Evolutionary conservation across 331 rosid genomes (phyloP).

Genomic region (Telfairia occidentalis): DNA sequence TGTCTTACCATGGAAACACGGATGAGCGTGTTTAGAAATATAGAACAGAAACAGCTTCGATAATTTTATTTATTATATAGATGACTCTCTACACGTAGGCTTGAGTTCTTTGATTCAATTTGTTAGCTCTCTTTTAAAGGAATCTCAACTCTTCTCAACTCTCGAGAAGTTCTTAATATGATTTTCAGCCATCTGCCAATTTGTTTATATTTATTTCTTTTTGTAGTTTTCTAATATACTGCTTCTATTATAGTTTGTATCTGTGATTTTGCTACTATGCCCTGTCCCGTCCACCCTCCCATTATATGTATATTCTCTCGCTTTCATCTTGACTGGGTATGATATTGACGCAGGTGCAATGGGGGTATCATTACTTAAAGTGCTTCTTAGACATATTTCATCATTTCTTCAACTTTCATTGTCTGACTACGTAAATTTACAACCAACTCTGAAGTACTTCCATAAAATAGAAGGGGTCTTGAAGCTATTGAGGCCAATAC

Average conservation of each 20-base stretch:
- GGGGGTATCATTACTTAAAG: conserved; percentile 73
- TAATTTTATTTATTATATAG: neutral
- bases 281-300: neutral
- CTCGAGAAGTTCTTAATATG: neutral
- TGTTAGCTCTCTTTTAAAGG: neutral
- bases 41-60: neutral
- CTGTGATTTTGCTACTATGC: neutral
- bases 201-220: neutral
- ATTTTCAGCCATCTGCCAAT: neutral
- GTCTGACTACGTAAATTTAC: conserved; percentile 47
- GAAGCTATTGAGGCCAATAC: conserved; percentile 61
- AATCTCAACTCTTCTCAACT: neutral
- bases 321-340: conserved; percentile 4
- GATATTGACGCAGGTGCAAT: conserved; percentile 60
- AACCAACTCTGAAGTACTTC: conserved; percentile 62
- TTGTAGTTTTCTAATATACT: neutral
- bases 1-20: neutral
- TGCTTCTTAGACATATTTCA: conserved; percentile 53
- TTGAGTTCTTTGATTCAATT: neutral
- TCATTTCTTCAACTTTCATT: conserved; percentile 54
- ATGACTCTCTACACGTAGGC: neutral
- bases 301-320: neutral
- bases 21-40: neutral
- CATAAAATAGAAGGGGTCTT: conserved; percentile 58
- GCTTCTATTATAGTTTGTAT: neutral